These are phyloP conservation scores for Trichoderma orchidacearum DNA, from an alignment of 495 filamentous ascomycete genomes.

Conservation along the genomic window DNA sequence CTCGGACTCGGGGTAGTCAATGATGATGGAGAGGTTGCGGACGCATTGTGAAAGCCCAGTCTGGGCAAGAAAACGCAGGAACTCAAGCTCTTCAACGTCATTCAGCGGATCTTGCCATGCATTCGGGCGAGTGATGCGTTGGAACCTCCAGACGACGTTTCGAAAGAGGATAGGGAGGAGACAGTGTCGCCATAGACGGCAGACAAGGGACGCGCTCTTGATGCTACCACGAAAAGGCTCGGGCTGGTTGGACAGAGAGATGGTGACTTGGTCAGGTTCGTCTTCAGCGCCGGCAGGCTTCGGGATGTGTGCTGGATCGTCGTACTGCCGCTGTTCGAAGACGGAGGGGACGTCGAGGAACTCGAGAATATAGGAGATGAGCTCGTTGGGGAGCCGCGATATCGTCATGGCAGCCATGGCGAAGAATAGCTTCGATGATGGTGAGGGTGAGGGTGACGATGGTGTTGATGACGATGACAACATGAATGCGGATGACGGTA, in stretches of 20 bases:
- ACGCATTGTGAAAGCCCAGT: conserved; percentile 1
- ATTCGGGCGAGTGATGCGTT: neutral
- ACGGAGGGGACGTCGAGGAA: conserved; percentile 20
- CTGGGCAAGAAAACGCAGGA: neutral
- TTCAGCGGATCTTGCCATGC: conserved; percentile 4
- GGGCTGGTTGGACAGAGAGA: conserved; percentile 10
- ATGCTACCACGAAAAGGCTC: conserved; percentile 12
- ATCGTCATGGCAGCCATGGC: neutral
- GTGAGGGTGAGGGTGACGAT: neutral
- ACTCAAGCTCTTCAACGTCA: conserved; percentile 4
- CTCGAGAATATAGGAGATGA: conserved; percentile 22
- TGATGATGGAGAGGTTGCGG: neutral
- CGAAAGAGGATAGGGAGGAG: conserved; percentile 26
- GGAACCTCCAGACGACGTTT: conserved; percentile 21
- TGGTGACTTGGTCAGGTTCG: neutral
- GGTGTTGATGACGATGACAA: neutral
- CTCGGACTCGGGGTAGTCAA: neutral
- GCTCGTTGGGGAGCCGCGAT: conserved; percentile 22
- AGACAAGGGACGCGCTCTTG: conserved; percentile 27
- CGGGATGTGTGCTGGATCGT: conserved; percentile 16
- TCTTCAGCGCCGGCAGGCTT: neutral
- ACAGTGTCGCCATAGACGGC: conserved; percentile 23
- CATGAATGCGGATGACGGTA: neutral
- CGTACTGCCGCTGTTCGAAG: conserved; percentile 19
- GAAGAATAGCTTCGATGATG: too few relatives aligned